phyloP scores from a whole-genome alignment of 306 rosid genomes.

The Cucumis melo region DNA sequence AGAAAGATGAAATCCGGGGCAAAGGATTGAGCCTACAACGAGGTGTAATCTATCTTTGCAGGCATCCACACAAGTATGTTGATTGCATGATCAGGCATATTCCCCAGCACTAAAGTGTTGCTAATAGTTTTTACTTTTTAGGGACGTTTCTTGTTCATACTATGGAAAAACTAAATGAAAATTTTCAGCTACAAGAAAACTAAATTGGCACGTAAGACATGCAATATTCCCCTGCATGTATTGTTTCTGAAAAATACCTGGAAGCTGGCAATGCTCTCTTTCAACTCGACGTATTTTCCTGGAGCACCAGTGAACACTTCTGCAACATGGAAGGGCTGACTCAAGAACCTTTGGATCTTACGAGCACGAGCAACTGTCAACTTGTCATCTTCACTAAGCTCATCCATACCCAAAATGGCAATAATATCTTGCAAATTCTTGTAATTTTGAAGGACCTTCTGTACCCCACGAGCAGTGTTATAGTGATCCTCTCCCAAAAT shows the following conservation, averaged over 20 bases:
- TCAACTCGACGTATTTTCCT: constrained; percentile 93
- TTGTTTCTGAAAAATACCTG: constrained; percentile 31
- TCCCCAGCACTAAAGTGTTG: not conserved
- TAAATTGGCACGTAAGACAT: not conserved
- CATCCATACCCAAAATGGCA: constrained; percentile 99
- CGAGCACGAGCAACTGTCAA: constrained; percentile 98
- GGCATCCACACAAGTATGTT: not conserved
- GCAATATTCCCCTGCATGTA: not conserved
- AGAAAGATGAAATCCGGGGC: too few relatives aligned
- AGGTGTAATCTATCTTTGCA: not conserved
- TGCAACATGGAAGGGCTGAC: constrained; percentile 99
- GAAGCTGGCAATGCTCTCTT: constrained; percentile 73
- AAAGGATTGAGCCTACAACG: too few relatives aligned
- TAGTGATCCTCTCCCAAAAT: constrained; percentile 89
- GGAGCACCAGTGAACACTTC: constrained; percentile 99
- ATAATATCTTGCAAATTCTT: constrained; percentile 98
- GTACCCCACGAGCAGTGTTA: constrained; percentile 96
- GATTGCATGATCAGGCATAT: not conserved
- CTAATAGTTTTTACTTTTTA: not conserved
- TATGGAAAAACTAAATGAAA: not conserved
- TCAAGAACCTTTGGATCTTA: constrained; percentile 66
- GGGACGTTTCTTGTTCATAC: not conserved
- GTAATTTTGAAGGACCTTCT: constrained; percentile 87
- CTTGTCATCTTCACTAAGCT: constrained; percentile 98
- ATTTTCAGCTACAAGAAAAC: not conserved